Conservation (phyloP, 805 yeast species). For the Starmerella khaoyaiensis region DNA sequence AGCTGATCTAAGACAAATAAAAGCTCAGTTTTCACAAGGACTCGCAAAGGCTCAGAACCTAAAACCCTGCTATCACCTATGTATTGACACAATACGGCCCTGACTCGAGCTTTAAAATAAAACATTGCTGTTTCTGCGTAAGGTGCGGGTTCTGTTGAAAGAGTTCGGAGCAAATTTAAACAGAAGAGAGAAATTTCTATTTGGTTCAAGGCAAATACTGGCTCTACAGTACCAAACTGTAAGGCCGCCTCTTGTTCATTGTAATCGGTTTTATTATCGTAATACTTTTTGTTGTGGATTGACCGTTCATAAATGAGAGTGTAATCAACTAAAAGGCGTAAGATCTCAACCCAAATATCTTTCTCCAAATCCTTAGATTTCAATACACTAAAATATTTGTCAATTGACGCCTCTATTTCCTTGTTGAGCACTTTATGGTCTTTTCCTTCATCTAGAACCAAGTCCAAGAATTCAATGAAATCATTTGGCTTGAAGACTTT, state of each 20-base stretch:
- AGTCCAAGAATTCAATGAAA: slow-evolving; percentile 8
- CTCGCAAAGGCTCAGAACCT: slow-evolving; percentile 51
- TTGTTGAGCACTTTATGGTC: slow-evolving; percentile 3
- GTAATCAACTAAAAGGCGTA: slow-evolving; percentile 42
- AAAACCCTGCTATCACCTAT: slow-evolving; percentile 49
- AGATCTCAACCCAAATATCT: slow-evolving; percentile 27
- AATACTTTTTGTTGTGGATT: slow-evolving; percentile 25
- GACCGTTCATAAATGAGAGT: slow-evolving; percentile 45
- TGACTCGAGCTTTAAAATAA: slow-evolving; percentile 10
- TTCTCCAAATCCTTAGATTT: slow-evolving; percentile 27
- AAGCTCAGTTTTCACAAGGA: slow-evolving; percentile 53
- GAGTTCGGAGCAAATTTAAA: slow-evolving; percentile 38
- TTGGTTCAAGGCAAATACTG: slow-evolving; percentile 35
- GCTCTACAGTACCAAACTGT: slow-evolving; percentile 47
- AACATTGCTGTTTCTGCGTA: slow-evolving; percentile 6
- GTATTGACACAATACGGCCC: slow-evolving; percentile 46
- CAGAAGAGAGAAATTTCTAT: slow-evolving; percentile 42
- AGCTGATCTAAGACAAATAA: slow-evolving; percentile 21
- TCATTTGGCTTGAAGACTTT: neutral
- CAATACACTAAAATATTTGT: slow-evolving; percentile 20
- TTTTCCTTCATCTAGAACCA: slow-evolving; percentile 9
- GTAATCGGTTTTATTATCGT: slow-evolving; percentile 27
- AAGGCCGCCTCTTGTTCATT: slow-evolving; percentile 24
- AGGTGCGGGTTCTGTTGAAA: slow-evolving; percentile 23
- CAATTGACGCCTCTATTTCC: slow-evolving; percentile 5